A percentile compares a stretch with the other conserved stretches of the same genome.
Conservation (phyloP, 495 filamentous ascomycete genomes). For the Aspergillus kassunensis region DNA sequence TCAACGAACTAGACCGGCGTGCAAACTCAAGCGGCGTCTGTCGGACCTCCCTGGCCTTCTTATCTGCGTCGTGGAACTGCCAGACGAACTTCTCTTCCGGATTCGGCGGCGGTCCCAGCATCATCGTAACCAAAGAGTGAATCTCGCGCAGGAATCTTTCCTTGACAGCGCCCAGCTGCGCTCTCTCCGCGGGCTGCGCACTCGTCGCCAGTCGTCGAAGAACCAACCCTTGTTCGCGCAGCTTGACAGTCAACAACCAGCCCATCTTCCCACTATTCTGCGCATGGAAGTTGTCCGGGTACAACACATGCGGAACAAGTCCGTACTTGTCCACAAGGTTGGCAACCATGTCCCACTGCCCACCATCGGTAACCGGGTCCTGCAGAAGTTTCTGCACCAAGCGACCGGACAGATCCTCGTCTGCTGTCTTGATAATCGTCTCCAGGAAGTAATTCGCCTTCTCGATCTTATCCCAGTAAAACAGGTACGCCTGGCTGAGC, state of each 20-base stretch:
- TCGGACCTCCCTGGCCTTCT: constrained; percentile 52
- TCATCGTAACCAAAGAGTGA: constrained; percentile 70
- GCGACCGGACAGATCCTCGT: constrained; percentile 61
- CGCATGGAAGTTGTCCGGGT: constrained; percentile 76
- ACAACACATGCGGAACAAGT: constrained; percentile 71
- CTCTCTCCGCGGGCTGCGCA: background rate
- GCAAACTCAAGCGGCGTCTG: constrained; percentile 67
- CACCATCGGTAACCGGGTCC: constrained; percentile 72
- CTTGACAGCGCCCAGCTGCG: constrained; percentile 50
- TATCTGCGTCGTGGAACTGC: constrained; percentile 68
- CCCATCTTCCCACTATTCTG: constrained; percentile 65
- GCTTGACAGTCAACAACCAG: constrained; percentile 73
- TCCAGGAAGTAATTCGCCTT: constrained; percentile 88
- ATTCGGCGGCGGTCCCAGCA: constrained; percentile 70
- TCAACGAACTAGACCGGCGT: constrained; percentile 12
- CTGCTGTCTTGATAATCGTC: constrained; percentile 68
- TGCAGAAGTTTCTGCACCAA: constrained; percentile 63
- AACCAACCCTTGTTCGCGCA: constrained; percentile 73
- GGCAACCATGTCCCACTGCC: constrained; percentile 91
- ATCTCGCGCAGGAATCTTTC: constrained; percentile 72
- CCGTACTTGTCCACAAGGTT: constrained; percentile 85
- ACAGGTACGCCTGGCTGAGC: constrained; percentile 82
- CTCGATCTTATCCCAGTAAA: constrained; percentile 93
- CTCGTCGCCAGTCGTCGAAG: constrained; percentile 50
- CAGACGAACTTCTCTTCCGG: constrained; percentile 66